phyloP scores from a whole-genome alignment of 306 rosid genomes.

The Purshia tridentata region DNA sequence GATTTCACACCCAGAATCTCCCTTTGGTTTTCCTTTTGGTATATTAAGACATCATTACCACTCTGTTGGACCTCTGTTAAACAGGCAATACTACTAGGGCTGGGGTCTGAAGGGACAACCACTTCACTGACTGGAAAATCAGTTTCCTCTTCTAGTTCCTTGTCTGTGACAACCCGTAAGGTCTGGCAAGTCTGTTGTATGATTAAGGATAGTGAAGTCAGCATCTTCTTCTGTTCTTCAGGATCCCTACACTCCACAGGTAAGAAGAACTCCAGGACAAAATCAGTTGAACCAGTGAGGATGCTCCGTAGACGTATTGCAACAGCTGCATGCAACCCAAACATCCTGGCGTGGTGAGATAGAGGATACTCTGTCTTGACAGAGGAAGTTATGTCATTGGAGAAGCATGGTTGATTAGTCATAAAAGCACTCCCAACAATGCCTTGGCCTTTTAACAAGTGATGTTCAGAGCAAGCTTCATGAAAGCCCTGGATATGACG shows the following conservation, averaged over 20 bases:
- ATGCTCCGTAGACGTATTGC: constrained; percentile 90
- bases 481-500: constrained; percentile 53
- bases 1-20: constrained; percentile 33
- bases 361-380: constrained; percentile 80
- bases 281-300: constrained; percentile 53
- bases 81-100: constrained; percentile 26
- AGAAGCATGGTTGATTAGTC: constrained; percentile 86
- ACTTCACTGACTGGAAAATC: constrained; percentile 35
- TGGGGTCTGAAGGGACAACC: constrained; percentile 23
- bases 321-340: constrained; percentile 73
- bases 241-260: constrained; percentile 68
- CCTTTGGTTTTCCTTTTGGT: constrained; percentile 31
- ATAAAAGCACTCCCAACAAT: constrained; percentile 75
- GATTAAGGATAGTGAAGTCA: constrained; percentile 67
- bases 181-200: constrained; percentile 61
- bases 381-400: constrained; percentile 59
- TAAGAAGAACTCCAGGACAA: constrained; percentile 93
- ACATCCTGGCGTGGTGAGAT: constrained; percentile 84
- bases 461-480: constrained; percentile 97
- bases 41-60: constrained; percentile 34
- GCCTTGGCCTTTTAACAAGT: constrained; percentile 92
- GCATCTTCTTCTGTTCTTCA: constrained; percentile 76
- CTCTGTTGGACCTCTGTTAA: constrained; percentile 32
- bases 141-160: constrained; percentile 61
- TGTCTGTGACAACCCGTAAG: constrained; percentile 69